phyloP scores from a whole-genome alignment of 208 protist species.

The Naegleria lovaniensis region DNA sequence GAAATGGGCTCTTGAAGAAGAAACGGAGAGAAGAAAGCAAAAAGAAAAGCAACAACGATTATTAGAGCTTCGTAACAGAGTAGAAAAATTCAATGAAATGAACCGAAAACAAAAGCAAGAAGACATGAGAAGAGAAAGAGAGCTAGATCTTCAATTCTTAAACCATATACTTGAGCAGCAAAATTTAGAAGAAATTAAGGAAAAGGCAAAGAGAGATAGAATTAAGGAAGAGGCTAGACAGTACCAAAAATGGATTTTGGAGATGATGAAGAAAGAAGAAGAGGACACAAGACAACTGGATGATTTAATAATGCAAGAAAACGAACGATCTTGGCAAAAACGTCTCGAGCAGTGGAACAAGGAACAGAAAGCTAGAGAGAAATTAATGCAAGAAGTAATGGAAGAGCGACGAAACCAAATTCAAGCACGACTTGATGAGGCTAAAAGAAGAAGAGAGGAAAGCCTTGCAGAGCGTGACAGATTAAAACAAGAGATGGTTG shows the following conservation, averaged over 20 bases:
- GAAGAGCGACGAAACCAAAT: conserved; percentile 24
- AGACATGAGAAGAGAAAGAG: conserved; percentile 14
- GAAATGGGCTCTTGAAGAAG: conserved; percentile 14
- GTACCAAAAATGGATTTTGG: conserved; percentile 4
- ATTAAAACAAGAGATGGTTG: background rate
- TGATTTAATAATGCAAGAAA: background rate
- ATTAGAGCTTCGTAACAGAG: background rate
- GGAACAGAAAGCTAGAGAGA: conserved; percentile 24
- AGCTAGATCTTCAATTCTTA: background rate
- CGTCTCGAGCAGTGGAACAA: background rate
- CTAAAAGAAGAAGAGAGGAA: background rate
- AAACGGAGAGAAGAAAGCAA: background rate
- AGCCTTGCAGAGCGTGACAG: background rate
- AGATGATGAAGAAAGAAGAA: conserved; percentile 11
- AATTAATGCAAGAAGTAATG: conserved; percentile 23
- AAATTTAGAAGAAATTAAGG: background rate
- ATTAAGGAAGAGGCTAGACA: background rate
- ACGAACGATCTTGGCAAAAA: conserved; percentile 21
- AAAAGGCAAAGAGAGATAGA: background rate
- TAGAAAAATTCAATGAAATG: background rate
- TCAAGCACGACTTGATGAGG: background rate
- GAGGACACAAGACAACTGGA: background rate
- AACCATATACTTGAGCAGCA: conserved; percentile 1
- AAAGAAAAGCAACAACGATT: background rate
- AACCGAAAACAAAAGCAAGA: conserved; percentile 5